phyloP scores from a whole-genome alignment of 768 basidiomycete species.

The Cubamyces lactineus region DNA sequence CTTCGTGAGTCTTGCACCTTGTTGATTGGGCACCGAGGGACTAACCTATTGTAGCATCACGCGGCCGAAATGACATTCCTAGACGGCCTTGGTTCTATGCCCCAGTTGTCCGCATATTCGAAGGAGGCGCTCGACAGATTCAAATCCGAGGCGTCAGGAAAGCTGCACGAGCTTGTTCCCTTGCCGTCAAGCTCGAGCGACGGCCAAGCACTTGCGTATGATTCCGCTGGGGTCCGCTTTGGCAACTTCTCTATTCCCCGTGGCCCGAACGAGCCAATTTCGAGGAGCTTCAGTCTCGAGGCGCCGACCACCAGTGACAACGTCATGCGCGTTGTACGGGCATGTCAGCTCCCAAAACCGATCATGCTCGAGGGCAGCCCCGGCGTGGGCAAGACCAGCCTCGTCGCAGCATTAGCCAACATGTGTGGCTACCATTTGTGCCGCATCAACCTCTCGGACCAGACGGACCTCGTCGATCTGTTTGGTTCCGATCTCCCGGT shows the following conservation, averaged over 20 bases:
- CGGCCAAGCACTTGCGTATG: slow-evolving; percentile 8
- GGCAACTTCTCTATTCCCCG: slow-evolving; percentile 75
- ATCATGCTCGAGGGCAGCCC: slow-evolving; percentile 97
- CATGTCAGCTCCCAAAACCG: slow-evolving; percentile 87
- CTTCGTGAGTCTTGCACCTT: slow-evolving; percentile 57
- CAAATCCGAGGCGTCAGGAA: slow-evolving; percentile 55
- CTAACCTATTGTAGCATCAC: slow-evolving; percentile 66
- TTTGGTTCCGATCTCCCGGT: slow-evolving; percentile 97
- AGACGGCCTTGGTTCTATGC: slow-evolving; percentile 83
- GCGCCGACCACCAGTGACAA: slow-evolving; percentile 91
- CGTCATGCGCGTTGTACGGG: slow-evolving; percentile 84
- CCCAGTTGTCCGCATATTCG: slow-evolving; percentile 71
- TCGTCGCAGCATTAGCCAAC: slow-evolving; percentile 85
- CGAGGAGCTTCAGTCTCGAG: slow-evolving; percentile 70
- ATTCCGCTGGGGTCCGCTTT: slow-evolving; percentile 47
- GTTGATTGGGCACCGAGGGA: background rate
- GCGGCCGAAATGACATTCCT: slow-evolving; percentile 92
- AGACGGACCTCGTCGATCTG: slow-evolving; percentile 94
- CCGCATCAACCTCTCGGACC: slow-evolving; percentile 97
- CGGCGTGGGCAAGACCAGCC: slow-evolving; percentile 96
- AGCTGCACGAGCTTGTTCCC: slow-evolving; percentile 62
- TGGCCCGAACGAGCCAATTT: slow-evolving; percentile 47
- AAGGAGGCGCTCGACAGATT: slow-evolving; percentile 59
- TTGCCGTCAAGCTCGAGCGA: slow-evolving; percentile 25
- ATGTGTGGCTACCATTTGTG: slow-evolving; percentile 77